These are phyloP conservation scores for Penicillium sumatraense DNA, from an alignment of 2,329 filamentous ascomycete genomes.

Conservation along the genomic window DNA sequence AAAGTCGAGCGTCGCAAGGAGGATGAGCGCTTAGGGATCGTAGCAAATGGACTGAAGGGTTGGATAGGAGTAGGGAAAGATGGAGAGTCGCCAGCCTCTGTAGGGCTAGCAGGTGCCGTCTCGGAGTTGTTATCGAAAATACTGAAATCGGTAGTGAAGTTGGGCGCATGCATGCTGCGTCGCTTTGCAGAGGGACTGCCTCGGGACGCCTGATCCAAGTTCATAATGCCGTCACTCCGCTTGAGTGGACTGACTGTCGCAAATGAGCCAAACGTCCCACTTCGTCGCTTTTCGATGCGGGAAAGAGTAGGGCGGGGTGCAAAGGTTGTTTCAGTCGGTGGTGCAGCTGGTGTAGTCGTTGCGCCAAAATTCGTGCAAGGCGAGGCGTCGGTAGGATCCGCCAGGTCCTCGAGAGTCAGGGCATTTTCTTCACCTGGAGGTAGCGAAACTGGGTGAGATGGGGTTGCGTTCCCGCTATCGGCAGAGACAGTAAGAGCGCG, in stretches of 20 bases:
- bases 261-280: constrained; percentile 52
- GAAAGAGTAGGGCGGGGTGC: constrained; percentile 46
- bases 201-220: constrained; percentile 75
- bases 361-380: constrained; percentile 29
- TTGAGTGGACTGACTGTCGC: constrained; percentile 81
- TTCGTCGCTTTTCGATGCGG: constrained; percentile 55
- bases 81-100: constrained; percentile 32
- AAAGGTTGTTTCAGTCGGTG: constrained; percentile 27
- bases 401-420: constrained; percentile 34
- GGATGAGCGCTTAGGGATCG: constrained; percentile 70
- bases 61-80: constrained; percentile 40
- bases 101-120: constrained; percentile 32
- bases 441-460: constrained; percentile 53
- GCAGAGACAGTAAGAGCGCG: constrained; percentile 72
- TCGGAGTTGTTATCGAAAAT: constrained; percentile 67
- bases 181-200: constrained; percentile 91
- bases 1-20: constrained; percentile 85
- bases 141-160: constrained; percentile 67
- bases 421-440: constrained; percentile 54
- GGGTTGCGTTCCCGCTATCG: constrained; percentile 71
- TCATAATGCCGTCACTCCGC: constrained; percentile 88
- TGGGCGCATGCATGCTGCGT: constrained; percentile 80
- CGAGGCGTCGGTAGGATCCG: constrained; percentile 28
- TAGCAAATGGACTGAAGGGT: constrained; percentile 53
- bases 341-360: constrained; percentile 44